phyloP scores from a whole-genome alignment of 2,329 filamentous ascomycete genomes.

The Achaetomium macrosporum region DNA sequence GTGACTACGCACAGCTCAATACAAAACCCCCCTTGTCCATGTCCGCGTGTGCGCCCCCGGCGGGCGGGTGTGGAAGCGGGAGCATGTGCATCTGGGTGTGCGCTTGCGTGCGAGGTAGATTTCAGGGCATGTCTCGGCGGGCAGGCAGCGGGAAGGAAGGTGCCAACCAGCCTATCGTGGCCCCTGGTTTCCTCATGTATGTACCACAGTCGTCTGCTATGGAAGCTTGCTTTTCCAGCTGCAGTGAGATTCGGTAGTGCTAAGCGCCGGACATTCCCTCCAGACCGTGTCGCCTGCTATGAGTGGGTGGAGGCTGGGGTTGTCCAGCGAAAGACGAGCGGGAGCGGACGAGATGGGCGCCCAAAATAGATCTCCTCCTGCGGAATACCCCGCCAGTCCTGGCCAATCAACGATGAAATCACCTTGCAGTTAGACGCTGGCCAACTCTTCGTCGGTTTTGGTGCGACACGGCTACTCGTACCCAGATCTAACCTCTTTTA shows the following conservation, averaged over 20 bases:
- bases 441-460: constrained; percentile 2
- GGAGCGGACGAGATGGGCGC: constrained; percentile 17
- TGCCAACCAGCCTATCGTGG: constrained; percentile 8
- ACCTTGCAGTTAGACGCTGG: constrained; percentile 31
- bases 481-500: too few relatives aligned
- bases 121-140: constrained; percentile 3
- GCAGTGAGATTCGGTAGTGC: constrained; percentile 19
- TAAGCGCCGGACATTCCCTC: constrained; percentile 19
- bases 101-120: constrained; percentile 1
- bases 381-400: background rate
- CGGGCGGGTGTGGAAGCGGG: background rate
- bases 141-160: constrained; percentile 2
- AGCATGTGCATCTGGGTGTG: background rate
- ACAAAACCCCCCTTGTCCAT: background rate
- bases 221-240: constrained; percentile 19
- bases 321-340: constrained; percentile 3
- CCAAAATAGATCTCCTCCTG: constrained; percentile 26
- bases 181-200: background rate
- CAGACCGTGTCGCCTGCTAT: constrained; percentile 9
- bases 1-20: background rate
- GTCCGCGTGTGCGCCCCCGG: constrained; percentile 8
- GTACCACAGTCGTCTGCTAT: background rate
- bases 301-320: constrained; percentile 14
- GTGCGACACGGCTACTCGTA: too few relatives aligned
- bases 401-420: constrained; percentile 27